Evolutionary conservation across 2,329 filamentous ascomycete species (phyloP), one percentile per base, ranked within the genome.

Genomic region (Fusarium ambrosium): DNA sequence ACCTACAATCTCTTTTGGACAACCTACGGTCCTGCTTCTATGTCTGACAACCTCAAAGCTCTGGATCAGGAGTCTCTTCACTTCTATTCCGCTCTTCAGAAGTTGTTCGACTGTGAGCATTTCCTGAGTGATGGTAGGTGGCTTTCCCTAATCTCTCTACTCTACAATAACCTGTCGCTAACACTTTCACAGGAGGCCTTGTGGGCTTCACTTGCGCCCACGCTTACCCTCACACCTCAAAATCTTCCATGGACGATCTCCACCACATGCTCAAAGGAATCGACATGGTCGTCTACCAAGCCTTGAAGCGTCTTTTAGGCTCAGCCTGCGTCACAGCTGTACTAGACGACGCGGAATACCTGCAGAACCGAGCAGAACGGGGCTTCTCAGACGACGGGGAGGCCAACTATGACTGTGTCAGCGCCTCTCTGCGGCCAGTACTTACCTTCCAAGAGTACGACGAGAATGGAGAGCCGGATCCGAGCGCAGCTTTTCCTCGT

Each of bases 171-270:
- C 14, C 4, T 18, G 18, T 5, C 39, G 56, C 48, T 74, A 60
- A 60, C 20, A 24, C 22, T 22, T 14, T 9, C 59, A 18, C 14
- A 86, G 87, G 86, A 6, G 84, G 86, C 1, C 73, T 74, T 2
- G 65, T 89, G 0, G 88, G 86, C 0, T 82, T 87, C 34, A 83
- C 78, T 61, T 89, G 86, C 68, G 81, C 82, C 4, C 86, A 89
- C 63, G 80, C 82, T 0, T 89, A 89, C 71, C 81, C 86, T 0
- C 86, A 89, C 62, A 80, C 81, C 1, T 81, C 80, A 2, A 22
- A 56, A 1, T 75, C 4, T 6, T 76, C 78, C 1, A 24, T 70
- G 1, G 18, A 58, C 0, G 45, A 72, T 5, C 76, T 87, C 2
- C 85, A 84, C 0, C 77, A 75, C 4, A 77, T 78, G 1, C 78